Evolutionary conservation across 495 filamentous ascomycete species (phyloP), one percentile per base, ranked within the genome.

Genomic region (Penicillium pancosmium): DNA sequence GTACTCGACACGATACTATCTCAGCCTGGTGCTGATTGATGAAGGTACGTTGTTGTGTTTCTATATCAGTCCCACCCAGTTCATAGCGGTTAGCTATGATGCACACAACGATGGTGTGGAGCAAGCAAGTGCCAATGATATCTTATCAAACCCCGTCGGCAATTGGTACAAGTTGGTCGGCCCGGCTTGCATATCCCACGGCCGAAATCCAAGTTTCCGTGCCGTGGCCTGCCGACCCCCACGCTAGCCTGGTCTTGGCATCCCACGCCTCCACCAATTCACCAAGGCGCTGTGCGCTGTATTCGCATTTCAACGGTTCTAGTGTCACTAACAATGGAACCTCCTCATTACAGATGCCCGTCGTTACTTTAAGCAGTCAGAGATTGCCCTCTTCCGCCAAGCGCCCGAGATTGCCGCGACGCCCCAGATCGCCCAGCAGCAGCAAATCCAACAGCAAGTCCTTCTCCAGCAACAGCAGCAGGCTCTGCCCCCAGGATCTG

Each of bases 341-440:
- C 34, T 46, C 2, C 35, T 25, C 54, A 3, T 27, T 41, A 48
- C 67, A 95, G 94, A 99, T 71, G 95, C 95, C 43, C 83, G 94
- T 62, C 86, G 94, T 59, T 99, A 99, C 78, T 99, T 99, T 81
- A 99, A 99, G 71, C 94, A 99, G 75, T 96, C 92, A 52, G 94
- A 99, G 76, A 99, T 99, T 69, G 91, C 97, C 55, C 89, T 99
- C 48, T 97, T 90, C 80, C 89, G 95, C 54, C 94, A 97, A 82
- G 87, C 92, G 21, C 94, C 94, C 33, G 93, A 84, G 58, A 78
- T 79, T 60, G 75, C 78, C 55, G 60, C 69, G 31, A 80, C 73
- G 4, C 73, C 78, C 10, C 73, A 79, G 55, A 73, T 80, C 50
- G 78, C 78, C 19, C 73, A 74, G 48, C 78, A 80, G 62, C 78